Evolutionary conservation across 2,329 filamentous ascomycete genomes (phyloP), one percentile per base, ranked within the genome.

Genomic region (Penicillium sp.): DNA sequence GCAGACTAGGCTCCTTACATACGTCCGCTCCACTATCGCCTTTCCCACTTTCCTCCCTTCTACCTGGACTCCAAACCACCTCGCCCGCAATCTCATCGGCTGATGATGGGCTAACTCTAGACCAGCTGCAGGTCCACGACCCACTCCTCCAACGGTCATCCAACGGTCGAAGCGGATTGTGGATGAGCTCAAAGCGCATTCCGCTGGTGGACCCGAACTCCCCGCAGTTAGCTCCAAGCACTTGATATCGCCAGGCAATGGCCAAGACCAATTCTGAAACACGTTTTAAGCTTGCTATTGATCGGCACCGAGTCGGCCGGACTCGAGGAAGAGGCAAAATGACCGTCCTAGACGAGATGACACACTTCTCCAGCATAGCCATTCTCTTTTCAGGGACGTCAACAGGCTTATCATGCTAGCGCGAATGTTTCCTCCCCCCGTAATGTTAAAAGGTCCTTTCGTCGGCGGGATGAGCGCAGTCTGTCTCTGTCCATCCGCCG

Each of bases 141-240:
- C 49, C 49, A 51, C 48, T 51, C 20, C 20, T 20, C 20, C 20
- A 20, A 20, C 20, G 20, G 20, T 20, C 20, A 20, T 15, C 20
- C 7, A 34, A 34, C 45, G n/a, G 45, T 47, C 22, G 31, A 50
- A 20, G 17, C 20, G 17, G 31, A 37, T 25, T 47, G 39, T 15
- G 5, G 39, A 47, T 37, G 52, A 42, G 38, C 50, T 31, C 38
- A 42, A 37, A n/a, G 52, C 52, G 28, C 41, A 28, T 34, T 5
- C 4, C 25, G 52, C 42, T 34, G 54, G 49, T 58, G 55, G 55
- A 53, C 48, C 55, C 55, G 31, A 53, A 43, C 55, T 48, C 55
- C 41, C 55, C 55, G 48, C 55, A 58, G 34, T 53, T 58, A 47
- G 55, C 48, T 58, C 34, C 39, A 41, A 25, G 38, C 37, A 28